Percentiles rank a stretch among this genome's conserved stretches.
phyloP scores from a whole-genome alignment of 768 basidiomycete species.

The Boletus eberwhitei region DNA sequence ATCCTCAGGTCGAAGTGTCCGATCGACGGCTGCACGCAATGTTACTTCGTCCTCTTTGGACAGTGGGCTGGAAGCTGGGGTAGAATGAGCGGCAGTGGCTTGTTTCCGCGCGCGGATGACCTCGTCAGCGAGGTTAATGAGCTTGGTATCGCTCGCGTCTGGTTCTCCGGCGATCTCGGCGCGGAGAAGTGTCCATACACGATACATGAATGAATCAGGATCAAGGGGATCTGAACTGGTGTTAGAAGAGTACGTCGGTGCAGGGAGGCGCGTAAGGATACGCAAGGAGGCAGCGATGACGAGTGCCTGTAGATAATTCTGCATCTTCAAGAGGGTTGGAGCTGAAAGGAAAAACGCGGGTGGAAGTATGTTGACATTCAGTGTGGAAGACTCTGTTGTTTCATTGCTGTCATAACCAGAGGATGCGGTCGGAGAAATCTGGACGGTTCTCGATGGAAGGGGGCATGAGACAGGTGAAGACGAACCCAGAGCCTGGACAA shows the following conservation, averaged over 20 bases:
- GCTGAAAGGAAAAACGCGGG: constrained; percentile 62
- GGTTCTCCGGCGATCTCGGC: constrained; percentile 46
- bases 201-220: constrained; percentile 45
- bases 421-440: constrained; percentile 1
- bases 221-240: constrained; percentile 7
- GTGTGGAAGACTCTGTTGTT: not conserved
- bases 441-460: constrained; percentile 26
- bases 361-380: constrained; percentile 47
- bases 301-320: constrained; percentile 71
- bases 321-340: constrained; percentile 52
- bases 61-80: constrained; percentile 2
- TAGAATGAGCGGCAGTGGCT: not conserved
- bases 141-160: constrained; percentile 43
- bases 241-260: constrained; percentile 5
- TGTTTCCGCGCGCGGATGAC: constrained; percentile 53
- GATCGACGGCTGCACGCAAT: constrained; percentile 59
- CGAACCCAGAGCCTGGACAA: constrained; percentile 44
- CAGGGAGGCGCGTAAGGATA: constrained; percentile 47
- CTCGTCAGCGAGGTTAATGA: constrained; percentile 72
- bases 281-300: constrained; percentile 61
- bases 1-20: constrained; percentile 57
- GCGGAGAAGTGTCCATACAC: constrained; percentile 64
- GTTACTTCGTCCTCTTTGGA: constrained; percentile 44
- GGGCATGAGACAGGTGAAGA: constrained; percentile 38
- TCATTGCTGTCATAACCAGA: not conserved